These are phyloP conservation scores for Hyparrhenia diplandra DNA, from an alignment of 176 grass and related monocot species.

Conservation along the genomic window DNA sequence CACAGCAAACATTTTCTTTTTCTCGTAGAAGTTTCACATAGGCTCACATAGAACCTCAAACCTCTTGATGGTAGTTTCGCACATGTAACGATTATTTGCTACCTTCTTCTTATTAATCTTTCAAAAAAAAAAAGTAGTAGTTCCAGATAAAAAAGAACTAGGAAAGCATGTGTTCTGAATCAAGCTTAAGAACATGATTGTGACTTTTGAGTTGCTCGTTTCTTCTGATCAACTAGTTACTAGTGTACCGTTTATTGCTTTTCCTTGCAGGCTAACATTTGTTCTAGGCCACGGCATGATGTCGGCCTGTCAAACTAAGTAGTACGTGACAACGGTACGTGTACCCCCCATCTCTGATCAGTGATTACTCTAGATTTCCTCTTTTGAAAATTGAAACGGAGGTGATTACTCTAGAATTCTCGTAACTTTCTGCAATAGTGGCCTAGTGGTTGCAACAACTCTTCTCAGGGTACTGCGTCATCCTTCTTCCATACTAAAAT, in stretches of 20 bases:
- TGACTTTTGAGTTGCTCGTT: background rate
- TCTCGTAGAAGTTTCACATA: background rate
- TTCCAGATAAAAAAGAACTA: background rate
- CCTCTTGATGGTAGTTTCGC: too few species aligned
- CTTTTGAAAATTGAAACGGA: background rate
- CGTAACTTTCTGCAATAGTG: constrained; percentile 38
- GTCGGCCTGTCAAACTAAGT: constrained; percentile 2
- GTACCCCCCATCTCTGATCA: background rate
- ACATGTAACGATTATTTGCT: too few species aligned
- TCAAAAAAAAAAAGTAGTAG: too few species aligned
- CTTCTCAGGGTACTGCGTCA: constrained; percentile 15
- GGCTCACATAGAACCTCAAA: too few species aligned
- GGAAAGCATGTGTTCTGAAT: too few species aligned
- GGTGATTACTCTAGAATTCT: constrained; percentile 8
- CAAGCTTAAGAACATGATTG: background rate
- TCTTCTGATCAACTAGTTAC: constrained; percentile 8
- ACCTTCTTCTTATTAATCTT: too few species aligned
- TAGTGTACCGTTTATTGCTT: background rate
- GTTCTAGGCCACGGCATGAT: constrained; percentile 6
- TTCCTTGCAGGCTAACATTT: constrained; percentile 11
- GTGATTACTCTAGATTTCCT: background rate
- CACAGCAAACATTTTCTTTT: background rate
- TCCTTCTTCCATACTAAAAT: background rate
- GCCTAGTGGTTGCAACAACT: constrained; percentile 44
- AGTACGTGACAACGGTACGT: constrained; percentile 1